phyloP scores from a whole-genome alignment of 2,329 filamentous ascomycete genomes.

The Shiraia bambusicola region DNA sequence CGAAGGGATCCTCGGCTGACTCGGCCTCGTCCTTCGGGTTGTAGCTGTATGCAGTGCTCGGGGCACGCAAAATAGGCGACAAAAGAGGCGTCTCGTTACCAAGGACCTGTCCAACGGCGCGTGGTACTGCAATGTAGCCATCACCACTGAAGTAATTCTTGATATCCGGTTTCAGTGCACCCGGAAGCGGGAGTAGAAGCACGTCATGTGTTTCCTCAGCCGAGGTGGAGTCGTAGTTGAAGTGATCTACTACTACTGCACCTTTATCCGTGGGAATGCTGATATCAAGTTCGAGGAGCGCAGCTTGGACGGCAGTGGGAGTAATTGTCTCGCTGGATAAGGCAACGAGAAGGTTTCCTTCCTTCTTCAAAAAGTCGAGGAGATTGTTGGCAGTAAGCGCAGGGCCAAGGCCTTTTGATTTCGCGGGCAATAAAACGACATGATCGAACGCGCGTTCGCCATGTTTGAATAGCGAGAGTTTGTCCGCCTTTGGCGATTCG shows the following conservation, averaged over 20 bases:
- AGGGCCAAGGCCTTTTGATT: conserved; percentile 90
- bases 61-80: conserved; percentile 78
- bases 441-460: conserved; percentile 92
- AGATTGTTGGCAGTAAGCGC: conserved; percentile 82
- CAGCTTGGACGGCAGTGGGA: conserved; percentile 71
- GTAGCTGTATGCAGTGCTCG: conserved; percentile 86
- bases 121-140: conserved; percentile 76
- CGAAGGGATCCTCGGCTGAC: conserved; percentile 78
- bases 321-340: conserved; percentile 72
- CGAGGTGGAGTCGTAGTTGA: conserved; percentile 80
- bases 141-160: conserved; percentile 75
- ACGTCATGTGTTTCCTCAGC: conserved; percentile 86
- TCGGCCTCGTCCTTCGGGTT: conserved; percentile 82
- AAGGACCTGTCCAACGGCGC: conserved; percentile 76
- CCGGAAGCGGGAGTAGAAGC: conserved; percentile 72
- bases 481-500: conserved; percentile 58
- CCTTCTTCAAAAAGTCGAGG: conserved; percentile 85
- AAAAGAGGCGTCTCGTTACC: conserved; percentile 75
- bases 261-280: conserved; percentile 82
- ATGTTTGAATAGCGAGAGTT: conserved; percentile 77
- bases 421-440: conserved; percentile 81
- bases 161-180: conserved; percentile 64
- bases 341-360: conserved; percentile 87
- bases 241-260: conserved; percentile 88
- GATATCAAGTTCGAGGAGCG: conserved; percentile 88